Percentiles rank a stretch among this genome's conserved stretches.
Evolutionary conservation across 352 stramenopile genomes (phyloP).

Genomic region (Phytophthora fragariae): DNA sequence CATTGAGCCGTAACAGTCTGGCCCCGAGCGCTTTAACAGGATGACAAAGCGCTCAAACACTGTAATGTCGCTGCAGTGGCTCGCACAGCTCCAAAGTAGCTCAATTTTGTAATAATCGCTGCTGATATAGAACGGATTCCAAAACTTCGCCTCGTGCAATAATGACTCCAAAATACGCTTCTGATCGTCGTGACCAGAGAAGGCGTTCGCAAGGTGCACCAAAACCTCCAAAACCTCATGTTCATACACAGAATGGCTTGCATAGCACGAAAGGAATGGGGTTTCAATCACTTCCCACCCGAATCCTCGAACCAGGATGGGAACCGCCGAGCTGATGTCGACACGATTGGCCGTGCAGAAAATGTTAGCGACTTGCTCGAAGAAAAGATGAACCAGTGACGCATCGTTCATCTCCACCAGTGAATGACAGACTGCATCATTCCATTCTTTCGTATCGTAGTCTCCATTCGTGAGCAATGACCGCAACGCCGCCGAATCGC

Average conservation of each 20-base stretch:
- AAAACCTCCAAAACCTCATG: not conserved
- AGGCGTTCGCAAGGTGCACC: not conserved
- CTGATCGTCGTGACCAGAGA: not conserved
- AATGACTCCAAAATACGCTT: not conserved
- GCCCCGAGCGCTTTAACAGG: not conserved
- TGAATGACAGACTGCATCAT: not conserved
- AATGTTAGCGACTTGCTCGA: not conserved
- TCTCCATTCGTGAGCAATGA: not conserved
- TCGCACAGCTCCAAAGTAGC: not conserved
- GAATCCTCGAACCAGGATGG: not conserved
- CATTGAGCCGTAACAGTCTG: not conserved
- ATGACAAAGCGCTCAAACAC: not conserved
- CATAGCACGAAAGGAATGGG: not conserved
- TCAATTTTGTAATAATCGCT: not conserved
- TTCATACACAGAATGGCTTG: not conserved
- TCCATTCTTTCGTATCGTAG: not conserved
- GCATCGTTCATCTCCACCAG: not conserved
- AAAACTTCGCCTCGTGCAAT: not conserved
- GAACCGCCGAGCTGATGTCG: not conserved
- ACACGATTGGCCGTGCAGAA: not conserved
- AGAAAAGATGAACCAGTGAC: not conserved
- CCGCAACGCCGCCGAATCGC: not conserved
- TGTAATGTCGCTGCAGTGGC: not conserved
- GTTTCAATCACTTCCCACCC: not conserved
- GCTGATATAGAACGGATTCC: not conserved